Percentiles rank a stretch among this genome's conserved stretches.
phyloP scores from a whole-genome alignment of 257 asterid species.

The Solanum sitiens region DNA sequence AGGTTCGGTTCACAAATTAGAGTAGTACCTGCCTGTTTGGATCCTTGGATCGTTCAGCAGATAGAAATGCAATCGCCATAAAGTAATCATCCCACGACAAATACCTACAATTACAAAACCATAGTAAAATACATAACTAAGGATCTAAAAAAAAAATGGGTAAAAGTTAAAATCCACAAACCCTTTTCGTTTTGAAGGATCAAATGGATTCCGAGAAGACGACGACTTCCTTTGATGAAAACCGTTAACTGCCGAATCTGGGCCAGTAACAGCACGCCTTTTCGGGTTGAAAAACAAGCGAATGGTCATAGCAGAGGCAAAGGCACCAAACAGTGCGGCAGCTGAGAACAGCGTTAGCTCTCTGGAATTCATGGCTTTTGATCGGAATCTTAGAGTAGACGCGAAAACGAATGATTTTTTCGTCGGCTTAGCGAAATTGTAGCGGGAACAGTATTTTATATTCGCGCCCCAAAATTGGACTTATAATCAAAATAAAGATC shows the following conservation, averaged over 20 bases:
- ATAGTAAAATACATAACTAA: background rate
- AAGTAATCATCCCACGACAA: conserved; percentile 93
- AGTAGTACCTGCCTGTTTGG: conserved; percentile 79
- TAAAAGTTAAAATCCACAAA: conserved; percentile 6
- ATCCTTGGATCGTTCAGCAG: conserved; percentile 92
- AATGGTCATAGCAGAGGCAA: conserved; percentile 39
- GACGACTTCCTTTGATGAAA: background rate
- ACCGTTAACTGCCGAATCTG: background rate
- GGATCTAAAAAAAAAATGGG: background rate
- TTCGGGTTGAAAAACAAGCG: conserved; percentile 24
- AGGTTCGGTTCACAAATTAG: background rate
- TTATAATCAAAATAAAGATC: background rate
- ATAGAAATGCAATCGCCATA: conserved; percentile 89
- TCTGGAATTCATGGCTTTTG: conserved; percentile 41
- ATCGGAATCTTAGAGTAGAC: background rate
- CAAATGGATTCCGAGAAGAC: conserved; percentile 48
- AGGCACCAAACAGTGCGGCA: conserved; percentile 56
- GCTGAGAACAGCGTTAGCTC: conserved; percentile 45
- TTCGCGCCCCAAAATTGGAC: background rate
- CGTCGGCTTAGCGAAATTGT: background rate
- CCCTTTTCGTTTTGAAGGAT: conserved; percentile 73
- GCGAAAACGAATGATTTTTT: background rate
- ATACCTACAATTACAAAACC: conserved; percentile 27
- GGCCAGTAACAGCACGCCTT: conserved; percentile 11
- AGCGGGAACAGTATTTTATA: background rate